A percentile compares a stretch with the other conserved stretches of the same genome.
phyloP scores from a whole-genome alignment of 495 filamentous ascomycete genomes.

The Aspergillus incahuasiensis region DNA sequence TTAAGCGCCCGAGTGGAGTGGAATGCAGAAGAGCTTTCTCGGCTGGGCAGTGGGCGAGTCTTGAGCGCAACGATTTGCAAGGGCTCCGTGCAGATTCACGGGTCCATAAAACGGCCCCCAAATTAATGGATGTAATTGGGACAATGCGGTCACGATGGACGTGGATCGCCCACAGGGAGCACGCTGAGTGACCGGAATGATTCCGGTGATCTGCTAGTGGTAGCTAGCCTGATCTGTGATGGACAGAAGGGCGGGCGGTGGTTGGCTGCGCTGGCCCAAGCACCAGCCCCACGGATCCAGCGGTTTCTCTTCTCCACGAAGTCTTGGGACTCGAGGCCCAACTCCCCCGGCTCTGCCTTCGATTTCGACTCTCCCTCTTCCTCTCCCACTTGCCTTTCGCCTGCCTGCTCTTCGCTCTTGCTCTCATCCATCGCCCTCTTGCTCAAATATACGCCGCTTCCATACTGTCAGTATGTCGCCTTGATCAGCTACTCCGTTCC shows the following conservation, averaged over 20 bases:
- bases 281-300: neutral
- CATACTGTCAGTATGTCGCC: neutral
- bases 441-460: neutral
- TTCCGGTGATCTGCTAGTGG: neutral
- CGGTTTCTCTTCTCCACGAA: neutral
- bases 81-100: neutral
- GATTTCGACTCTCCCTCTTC: neutral
- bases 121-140: neutral
- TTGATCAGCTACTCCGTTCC: neutral
- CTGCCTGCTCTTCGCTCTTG: neutral
- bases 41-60: neutral
- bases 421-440: neutral
- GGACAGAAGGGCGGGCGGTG: neutral
- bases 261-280: neutral
- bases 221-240: neutral
- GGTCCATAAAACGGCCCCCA: neutral
- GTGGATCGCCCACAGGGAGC: neutral
- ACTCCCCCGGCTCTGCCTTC: neutral
- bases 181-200: neutral
- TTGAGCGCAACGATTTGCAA: neutral
- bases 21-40: neutral
- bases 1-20: neutral
- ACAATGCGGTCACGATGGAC: neutral
- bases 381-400: neutral
- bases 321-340: neutral